phyloP scores from a whole-genome alignment of 805 yeast genomes.

The Saccharomycopsis fodiens region DNA sequence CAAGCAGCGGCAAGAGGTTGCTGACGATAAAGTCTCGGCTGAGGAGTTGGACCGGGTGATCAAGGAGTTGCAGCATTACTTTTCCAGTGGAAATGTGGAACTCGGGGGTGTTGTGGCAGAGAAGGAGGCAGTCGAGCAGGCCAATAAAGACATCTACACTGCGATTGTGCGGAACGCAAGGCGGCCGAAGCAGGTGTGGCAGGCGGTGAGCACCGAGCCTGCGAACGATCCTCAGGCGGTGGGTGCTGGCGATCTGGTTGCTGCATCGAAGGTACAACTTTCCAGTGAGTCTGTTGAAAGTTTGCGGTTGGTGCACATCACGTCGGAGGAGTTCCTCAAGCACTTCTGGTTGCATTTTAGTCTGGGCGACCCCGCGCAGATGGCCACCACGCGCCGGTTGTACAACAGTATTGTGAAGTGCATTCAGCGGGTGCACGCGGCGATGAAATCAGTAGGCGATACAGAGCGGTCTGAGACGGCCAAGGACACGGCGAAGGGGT shows the following conservation, averaged over 20 bases:
- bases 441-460: conserved; percentile 20
- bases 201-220: conserved; percentile 9
- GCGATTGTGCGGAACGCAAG: conserved; percentile 15
- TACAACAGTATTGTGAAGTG: conserved; percentile 44
- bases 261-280: conserved; percentile 19
- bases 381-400: conserved; percentile 36
- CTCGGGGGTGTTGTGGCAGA: conserved; percentile 21
- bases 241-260: conserved; percentile 14
- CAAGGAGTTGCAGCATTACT: conserved; percentile 1
- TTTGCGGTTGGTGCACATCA: conserved; percentile 55
- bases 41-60: background rate
- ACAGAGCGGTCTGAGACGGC: conserved; percentile 3
- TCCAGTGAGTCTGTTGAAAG: conserved; percentile 38
- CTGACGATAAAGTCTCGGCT: background rate
- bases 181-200: conserved; percentile 20
- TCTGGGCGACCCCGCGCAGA: conserved; percentile 40
- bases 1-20: background rate
- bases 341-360: conserved; percentile 68
- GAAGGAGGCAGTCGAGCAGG: conserved; percentile 28
- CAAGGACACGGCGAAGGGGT: conserved; percentile 11
- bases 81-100: conserved; percentile 9
- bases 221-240: conserved; percentile 5
- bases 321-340: conserved; percentile 65
- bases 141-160: conserved; percentile 10
- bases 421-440: conserved; percentile 35